phyloP scores from a whole-genome alignment of 371 early-diverging fungal genomes.

The Thermomucor indicae-seudaticae region DNA sequence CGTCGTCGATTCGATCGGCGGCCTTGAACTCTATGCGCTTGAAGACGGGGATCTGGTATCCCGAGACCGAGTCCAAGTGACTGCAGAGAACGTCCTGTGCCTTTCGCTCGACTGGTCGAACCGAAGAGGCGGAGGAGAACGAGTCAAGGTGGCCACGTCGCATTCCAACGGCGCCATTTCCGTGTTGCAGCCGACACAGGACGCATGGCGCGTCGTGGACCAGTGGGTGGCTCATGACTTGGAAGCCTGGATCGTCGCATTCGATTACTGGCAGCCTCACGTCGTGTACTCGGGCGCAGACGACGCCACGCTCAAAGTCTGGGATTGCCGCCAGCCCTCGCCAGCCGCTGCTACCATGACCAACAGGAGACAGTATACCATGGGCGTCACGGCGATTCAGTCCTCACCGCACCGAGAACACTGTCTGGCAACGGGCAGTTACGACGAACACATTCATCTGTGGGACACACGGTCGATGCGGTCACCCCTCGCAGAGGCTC shows the following conservation, averaged over 20 bases:
- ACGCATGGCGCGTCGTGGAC: constrained; percentile 26
- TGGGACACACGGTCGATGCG: constrained; percentile 89
- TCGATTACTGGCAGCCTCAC: constrained; percentile 71
- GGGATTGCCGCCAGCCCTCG: constrained; percentile 81
- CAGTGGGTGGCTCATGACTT: constrained; percentile 82
- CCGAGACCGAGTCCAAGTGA: constrained; percentile 28
- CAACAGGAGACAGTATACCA: constrained; percentile 49
- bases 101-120: constrained; percentile 92
- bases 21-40: constrained; percentile 45
- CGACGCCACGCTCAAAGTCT: constrained; percentile 78
- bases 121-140: no score
- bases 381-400: constrained; percentile 88
- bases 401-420: constrained; percentile 71
- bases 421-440: constrained; percentile 79
- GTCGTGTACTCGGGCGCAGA: constrained; percentile 75
- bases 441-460: constrained; percentile 80
- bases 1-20: constrained; percentile 63
- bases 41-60: constrained; percentile 29
- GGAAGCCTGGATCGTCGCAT: constrained; percentile 91
- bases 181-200: constrained; percentile 34
- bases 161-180: constrained; percentile 67
- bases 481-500: constrained; percentile 60
- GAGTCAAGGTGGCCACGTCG: constrained; percentile 57
- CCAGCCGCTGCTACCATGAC: constrained; percentile 16
- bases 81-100: constrained; percentile 55